Conservation (phyloP, 768 basidiomycete species). For the Rhodotorula diobovata region DNA sequence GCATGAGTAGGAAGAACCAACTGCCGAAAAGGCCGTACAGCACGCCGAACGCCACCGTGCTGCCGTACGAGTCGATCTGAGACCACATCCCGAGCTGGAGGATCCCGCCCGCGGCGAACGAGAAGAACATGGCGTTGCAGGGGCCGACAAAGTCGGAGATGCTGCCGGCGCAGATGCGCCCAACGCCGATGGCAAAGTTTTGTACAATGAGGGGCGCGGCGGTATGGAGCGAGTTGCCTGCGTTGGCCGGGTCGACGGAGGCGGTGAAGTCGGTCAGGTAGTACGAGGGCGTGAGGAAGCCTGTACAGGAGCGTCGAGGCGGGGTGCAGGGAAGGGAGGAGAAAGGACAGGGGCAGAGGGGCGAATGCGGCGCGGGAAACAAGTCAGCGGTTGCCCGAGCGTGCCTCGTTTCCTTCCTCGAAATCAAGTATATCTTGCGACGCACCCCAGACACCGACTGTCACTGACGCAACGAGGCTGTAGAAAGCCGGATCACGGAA, state of each 20-base stretch:
- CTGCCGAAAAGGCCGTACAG: conserved; percentile 7
- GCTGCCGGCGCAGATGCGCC: conserved; percentile 36
- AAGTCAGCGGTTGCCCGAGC: not conserved
- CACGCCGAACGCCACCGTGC: conserved; percentile 39
- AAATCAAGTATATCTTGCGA: too few relatives aligned
- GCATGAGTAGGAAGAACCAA: conserved; percentile 11
- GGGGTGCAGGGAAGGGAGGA: not conserved
- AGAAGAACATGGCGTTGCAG: conserved; percentile 42
- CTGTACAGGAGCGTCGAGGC: not conserved
- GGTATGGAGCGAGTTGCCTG: conserved; percentile 19
- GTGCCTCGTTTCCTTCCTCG: too few relatives aligned
- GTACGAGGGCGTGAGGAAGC: conserved; percentile 17
- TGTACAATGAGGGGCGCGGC: conserved; percentile 26
- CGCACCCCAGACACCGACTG: conserved; percentile 35
- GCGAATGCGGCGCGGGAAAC: conserved; percentile 2
- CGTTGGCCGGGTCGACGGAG: conserved; percentile 1
- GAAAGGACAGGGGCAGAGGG: too few relatives aligned
- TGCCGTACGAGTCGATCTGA: conserved; percentile 34
- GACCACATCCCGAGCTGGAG: conserved; percentile 41
- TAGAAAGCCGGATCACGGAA: conserved; percentile 21
- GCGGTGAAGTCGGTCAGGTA: conserved; percentile 20
- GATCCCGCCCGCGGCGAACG: conserved; percentile 25
- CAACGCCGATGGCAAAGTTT: conserved; percentile 34
- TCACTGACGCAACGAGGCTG: conserved; percentile 15
- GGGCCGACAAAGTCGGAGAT: conserved; percentile 44